Evolutionary conservation across 306 rosid species (phyloP), one percentile per base, ranked within the genome.

Genomic region (Prunus fruticosa): DNA sequence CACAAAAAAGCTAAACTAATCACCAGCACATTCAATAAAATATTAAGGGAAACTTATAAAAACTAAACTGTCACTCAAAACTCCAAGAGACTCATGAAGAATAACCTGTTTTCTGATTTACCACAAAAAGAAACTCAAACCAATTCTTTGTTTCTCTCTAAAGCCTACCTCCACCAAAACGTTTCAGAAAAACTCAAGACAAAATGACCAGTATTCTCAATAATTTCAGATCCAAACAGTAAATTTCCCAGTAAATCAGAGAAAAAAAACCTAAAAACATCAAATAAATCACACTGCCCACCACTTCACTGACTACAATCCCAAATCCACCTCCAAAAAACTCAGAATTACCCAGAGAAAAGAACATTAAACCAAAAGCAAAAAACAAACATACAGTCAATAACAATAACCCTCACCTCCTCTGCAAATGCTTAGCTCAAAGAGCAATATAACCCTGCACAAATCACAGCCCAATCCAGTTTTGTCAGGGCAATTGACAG

Each of bases 401-500:
- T 32, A 82, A 67, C 20, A 56, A 8, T 2, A 79, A 66, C 20
- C 3, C 45, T 82, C 75, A 86, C 90, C 88, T 80, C 82, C 93
- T 82, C 82, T 82, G 61, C 80, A 82, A 80, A 88, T 84, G 81
- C 88, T 82, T 22, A 88, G 61, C 11, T 88, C 93, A 78, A 88
- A 88, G 16, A 82, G 78, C 82, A 88, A 73, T 43, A 88, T 67
- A 53, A 86, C 78, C 74, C 93, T 69, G 72, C 88, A 82, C 76
- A 88, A 56, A 76, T 88, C 93, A 71, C 88, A 88, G 13, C 88
- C 90, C 16, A 84, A 16, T 0, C 93, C 93, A 78, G 88, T 88
- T 50, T 82, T 86, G 56, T 88, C 90, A 4, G 88, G 93, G 52
- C 93, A 88, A 73, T 86, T 88, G 38, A 88, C 90, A 64, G 90